These are phyloP conservation scores for Aspergillus bombycis DNA, from an alignment of 2,329 filamentous ascomycete species.

Conservation along the genomic window DNA sequence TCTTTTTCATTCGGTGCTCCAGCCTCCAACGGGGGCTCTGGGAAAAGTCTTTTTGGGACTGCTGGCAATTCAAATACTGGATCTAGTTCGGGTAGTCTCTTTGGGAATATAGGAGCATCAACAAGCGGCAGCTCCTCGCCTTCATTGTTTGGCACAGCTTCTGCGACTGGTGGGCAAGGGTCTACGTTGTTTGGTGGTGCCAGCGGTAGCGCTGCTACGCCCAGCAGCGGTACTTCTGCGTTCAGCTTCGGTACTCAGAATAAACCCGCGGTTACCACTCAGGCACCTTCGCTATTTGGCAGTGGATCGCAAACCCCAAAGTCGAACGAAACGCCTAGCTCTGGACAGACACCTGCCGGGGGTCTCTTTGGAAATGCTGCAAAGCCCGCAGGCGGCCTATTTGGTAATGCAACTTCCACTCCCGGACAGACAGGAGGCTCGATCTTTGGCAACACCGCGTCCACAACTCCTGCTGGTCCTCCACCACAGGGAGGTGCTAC, in stretches of 20 bases:
- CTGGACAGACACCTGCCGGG: constrained; percentile 34
- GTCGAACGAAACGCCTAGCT: constrained; percentile 34
- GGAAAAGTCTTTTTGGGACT: constrained; percentile 39
- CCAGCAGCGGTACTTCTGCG: constrained; percentile 26
- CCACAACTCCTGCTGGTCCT: constrained; percentile 55
- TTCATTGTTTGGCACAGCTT: constrained; percentile 38
- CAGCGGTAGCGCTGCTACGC: constrained; percentile 22
- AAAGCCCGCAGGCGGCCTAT: constrained; percentile 32
- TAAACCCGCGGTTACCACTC: constrained; percentile 28
- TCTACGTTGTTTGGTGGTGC: constrained; percentile 33
- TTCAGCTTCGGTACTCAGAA: constrained; percentile 40
- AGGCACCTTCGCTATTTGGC: constrained; percentile 34
- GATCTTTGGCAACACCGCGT: constrained; percentile 45
- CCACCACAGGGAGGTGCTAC: constrained; percentile 42
- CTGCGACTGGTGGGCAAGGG: constrained; percentile 23
- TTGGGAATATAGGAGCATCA: constrained; percentile 46
- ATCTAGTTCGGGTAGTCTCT: constrained; percentile 35
- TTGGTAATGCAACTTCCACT: constrained; percentile 42
- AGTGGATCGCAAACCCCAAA: constrained; percentile 40
- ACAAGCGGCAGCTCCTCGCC: constrained; percentile 35
- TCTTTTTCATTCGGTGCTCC: constrained; percentile 43
- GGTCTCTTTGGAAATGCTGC: constrained; percentile 38
- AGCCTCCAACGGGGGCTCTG: constrained; percentile 38
- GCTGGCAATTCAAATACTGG: constrained; percentile 33
- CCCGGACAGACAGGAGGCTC: constrained; percentile 39